These are phyloP conservation scores for Ophiocordyceps robertsii DNA, from an alignment of 2,329 filamentous ascomycete genomes.

Conservation along the genomic window DNA sequence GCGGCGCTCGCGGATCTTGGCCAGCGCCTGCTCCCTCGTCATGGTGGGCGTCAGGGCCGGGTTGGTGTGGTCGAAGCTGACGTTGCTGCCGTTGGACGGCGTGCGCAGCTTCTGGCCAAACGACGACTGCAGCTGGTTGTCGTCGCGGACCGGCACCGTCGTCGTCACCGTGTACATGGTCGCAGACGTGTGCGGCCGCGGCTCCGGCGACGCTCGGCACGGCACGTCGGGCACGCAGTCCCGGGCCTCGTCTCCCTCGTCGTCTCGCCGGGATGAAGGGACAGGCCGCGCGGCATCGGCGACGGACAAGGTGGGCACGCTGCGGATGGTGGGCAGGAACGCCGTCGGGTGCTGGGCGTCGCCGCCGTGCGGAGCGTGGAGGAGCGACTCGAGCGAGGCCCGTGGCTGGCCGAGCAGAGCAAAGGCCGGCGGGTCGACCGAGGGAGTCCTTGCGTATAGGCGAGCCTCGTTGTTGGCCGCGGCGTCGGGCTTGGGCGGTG, in stretches of 20 bases:
- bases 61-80: slow-evolving; percentile 38
- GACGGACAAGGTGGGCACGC: slow-evolving; percentile 22
- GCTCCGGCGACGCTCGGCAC: slow-evolving; percentile 10
- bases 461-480: slow-evolving; percentile 7
- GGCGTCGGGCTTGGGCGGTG: neutral
- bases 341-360: slow-evolving; percentile 11
- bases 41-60: slow-evolving; percentile 51
- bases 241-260: slow-evolving; percentile 2
- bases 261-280: neutral
- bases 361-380: slow-evolving; percentile 38
- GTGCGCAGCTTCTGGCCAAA: slow-evolving; percentile 31
- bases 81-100: slow-evolving; percentile 23
- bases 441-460: slow-evolving; percentile 44
- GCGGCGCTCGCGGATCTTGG: slow-evolving; percentile 59
- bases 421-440: slow-evolving; percentile 47
- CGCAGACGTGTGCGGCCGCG: slow-evolving; percentile 31
- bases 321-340: slow-evolving; percentile 25
- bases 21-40: slow-evolving; percentile 61
- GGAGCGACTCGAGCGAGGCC: slow-evolving; percentile 46
- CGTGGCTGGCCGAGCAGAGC: slow-evolving; percentile 39
- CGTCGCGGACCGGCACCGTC: slow-evolving; percentile 37
- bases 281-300: slow-evolving; percentile 3
- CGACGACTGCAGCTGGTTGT: slow-evolving; percentile 15
- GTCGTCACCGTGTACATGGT: slow-evolving; percentile 34
- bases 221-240: neutral